A percentile compares a stretch with the other conserved stretches of the same genome.
These are phyloP conservation scores for Podosphaera leucotricha DNA, from an alignment of 2,329 filamentous ascomycete species.

Conservation along the genomic window DNA sequence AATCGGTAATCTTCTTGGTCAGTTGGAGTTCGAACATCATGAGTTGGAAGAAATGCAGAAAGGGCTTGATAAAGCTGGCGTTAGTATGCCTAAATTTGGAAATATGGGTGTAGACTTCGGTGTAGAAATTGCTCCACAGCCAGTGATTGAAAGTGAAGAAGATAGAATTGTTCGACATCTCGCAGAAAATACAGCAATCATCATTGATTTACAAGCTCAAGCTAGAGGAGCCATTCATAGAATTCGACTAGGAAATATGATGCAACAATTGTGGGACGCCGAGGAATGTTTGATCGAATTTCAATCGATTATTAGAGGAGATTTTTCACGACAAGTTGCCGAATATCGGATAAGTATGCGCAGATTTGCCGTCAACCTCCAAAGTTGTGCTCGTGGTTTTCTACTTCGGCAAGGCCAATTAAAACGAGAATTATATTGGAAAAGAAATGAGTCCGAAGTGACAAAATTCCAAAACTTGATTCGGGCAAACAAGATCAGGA, in stretches of 20 bases:
- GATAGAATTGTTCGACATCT: conserved; percentile 68
- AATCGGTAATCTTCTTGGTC: conserved; percentile 88
- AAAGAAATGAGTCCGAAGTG: conserved; percentile 45
- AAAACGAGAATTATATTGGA: conserved; percentile 42
- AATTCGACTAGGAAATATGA: conserved; percentile 52
- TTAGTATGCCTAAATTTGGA: conserved; percentile 92
- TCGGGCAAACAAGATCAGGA: conserved; percentile 40
- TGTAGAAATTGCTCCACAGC: conserved; percentile 55
- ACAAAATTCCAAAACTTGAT: conserved; percentile 63
- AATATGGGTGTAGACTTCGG: conserved; percentile 95
- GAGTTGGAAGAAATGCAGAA: conserved; percentile 95
- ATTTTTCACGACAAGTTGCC: conserved; percentile 64
- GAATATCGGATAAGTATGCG: conserved; percentile 67
- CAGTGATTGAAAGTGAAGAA: conserved; percentile 64
- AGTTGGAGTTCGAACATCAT: conserved; percentile 92
- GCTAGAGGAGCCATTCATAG: conserved; percentile 59
- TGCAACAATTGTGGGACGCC: conserved; percentile 76
- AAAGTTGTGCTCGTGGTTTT: conserved; percentile 57
- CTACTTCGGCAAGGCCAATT: conserved; percentile 41
- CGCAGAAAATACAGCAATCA: conserved; percentile 44
- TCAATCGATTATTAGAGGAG: conserved; percentile 68
- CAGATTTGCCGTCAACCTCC: conserved; percentile 53
- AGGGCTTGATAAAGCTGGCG: conserved; percentile 80
- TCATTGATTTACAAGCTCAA: conserved; percentile 70
- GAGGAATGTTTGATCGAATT: conserved; percentile 60